Conservation (phyloP, 169 alveolate species). For the Babesia sp. region DNA sequence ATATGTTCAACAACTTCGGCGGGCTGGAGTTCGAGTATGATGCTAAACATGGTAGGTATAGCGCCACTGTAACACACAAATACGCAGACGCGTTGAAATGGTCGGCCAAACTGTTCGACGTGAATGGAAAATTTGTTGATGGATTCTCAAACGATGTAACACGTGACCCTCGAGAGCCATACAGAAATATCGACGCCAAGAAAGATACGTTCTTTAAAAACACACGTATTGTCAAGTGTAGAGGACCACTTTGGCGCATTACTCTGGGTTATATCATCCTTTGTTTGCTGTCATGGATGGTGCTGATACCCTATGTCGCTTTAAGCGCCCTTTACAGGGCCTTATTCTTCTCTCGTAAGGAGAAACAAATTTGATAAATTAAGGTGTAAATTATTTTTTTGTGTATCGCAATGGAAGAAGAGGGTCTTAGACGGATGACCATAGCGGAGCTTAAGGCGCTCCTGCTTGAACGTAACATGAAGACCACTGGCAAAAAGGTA, state of each 20-base stretch:
- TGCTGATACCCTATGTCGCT: conserved; percentile 33
- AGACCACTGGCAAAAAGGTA: conserved; percentile 65
- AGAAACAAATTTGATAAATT: background rate
- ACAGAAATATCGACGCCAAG: conserved; percentile 3
- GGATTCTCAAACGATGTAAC: background rate
- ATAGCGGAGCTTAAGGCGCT: conserved; percentile 50
- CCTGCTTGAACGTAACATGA: conserved; percentile 24
- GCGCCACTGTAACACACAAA: background rate
- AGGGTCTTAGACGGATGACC: conserved; percentile 36
- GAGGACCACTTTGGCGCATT: conserved; percentile 6
- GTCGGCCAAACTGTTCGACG: conserved; percentile 29
- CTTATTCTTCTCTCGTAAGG: background rate
- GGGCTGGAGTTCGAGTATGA: conserved; percentile 52
- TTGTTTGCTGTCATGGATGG: conserved; percentile 34
- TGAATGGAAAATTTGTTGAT: conserved; percentile 8
- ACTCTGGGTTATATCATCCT: background rate
- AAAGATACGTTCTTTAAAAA: conserved; percentile 1
- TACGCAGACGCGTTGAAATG: conserved; percentile 31
- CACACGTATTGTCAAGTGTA: conserved; percentile 12
- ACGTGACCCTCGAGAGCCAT: conserved; percentile 7
- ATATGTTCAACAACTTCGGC: conserved; percentile 64
- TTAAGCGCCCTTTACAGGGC: background rate
- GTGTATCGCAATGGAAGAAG: conserved; percentile 38
- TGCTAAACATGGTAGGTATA: conserved; percentile 9
- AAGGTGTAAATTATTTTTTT: background rate